Evolutionary conservation across 257 asterid species (phyloP).

Genomic region (Solanum paucissectum): DNA sequence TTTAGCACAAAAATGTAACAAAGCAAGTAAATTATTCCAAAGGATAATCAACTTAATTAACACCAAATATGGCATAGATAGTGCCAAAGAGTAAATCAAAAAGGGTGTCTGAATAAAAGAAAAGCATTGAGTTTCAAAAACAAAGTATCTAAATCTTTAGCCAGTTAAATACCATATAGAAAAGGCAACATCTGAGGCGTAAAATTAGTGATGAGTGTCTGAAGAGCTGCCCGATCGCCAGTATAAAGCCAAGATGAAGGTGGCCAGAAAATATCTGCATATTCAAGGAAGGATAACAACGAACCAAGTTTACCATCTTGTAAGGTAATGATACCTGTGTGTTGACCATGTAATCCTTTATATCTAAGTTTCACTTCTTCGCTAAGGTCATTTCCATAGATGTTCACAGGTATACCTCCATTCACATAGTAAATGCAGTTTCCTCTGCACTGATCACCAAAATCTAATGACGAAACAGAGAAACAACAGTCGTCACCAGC

Average conservation of each 20-base stretch:
- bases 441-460: too few species aligned
- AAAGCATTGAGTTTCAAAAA: not conserved
- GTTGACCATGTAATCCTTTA: not conserved
- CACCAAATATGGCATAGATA: not conserved
- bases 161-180: too few species aligned
- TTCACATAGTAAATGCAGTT: too few species aligned
- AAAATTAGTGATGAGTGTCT: too few species aligned
- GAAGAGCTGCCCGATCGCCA: not conserved
- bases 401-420: too few species aligned
- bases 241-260: not conserved
- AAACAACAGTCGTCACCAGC: too few species aligned
- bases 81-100: not conserved
- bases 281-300: not conserved
- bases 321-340: not conserved
- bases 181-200: too few species aligned
- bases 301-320: not conserved
- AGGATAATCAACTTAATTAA: not conserved
- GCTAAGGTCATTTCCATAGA: not conserved
- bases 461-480: too few species aligned
- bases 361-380: not conserved
- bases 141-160: not conserved
- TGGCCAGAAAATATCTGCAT: too few species aligned
- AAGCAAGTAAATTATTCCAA: not conserved
- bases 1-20: not conserved
- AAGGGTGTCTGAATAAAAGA: too few species aligned